Evolutionary conservation across 352 stramenopile genomes (phyloP).

Genomic region (Pythium oligandrum): DNA sequence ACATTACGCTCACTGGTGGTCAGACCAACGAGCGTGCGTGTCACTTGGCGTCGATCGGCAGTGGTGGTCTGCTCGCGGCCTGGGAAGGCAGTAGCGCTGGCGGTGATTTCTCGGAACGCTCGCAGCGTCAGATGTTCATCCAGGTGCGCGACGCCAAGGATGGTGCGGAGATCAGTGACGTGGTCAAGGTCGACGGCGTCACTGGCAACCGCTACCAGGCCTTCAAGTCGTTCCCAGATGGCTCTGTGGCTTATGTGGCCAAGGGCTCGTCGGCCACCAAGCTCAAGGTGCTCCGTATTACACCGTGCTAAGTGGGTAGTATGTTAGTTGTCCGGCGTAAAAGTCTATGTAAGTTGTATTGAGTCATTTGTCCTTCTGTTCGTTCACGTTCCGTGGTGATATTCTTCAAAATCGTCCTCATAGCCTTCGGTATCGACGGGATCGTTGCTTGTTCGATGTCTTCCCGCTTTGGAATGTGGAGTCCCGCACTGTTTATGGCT

Average conservation of each 20-base stretch:
- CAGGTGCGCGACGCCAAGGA: constrained; percentile 41
- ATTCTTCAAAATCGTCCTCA: constrained; percentile 83
- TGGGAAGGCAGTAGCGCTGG: constrained; percentile 42
- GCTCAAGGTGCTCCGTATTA: constrained; percentile 48
- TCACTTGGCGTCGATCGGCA: constrained; percentile 36
- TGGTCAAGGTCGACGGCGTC: constrained; percentile 37
- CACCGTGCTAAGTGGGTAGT: constrained; percentile 24
- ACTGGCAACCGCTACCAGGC: constrained; percentile 63
- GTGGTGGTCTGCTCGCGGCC: constrained; percentile 33
- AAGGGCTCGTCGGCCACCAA: constrained; percentile 33
- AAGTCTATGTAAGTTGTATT: constrained; percentile 8
- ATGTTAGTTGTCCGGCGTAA: background rate
- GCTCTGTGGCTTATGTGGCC: constrained; percentile 47
- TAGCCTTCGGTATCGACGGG: constrained; percentile 58
- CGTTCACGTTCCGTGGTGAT: constrained; percentile 3
- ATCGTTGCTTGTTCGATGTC: constrained; percentile 13
- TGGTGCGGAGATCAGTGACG: constrained; percentile 35
- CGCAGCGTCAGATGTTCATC: constrained; percentile 35
- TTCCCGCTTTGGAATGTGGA: constrained; percentile 5
- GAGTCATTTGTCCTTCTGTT: background rate
- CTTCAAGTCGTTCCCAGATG: constrained; percentile 43
- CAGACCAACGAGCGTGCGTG: constrained; percentile 46
- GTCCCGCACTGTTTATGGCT: too few species aligned
- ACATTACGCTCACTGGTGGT: constrained; percentile 47
- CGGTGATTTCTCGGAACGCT: constrained; percentile 25